phyloP scores from a whole-genome alignment of 2,329 filamentous ascomycete genomes.

The Hypoxylon sp. region DNA sequence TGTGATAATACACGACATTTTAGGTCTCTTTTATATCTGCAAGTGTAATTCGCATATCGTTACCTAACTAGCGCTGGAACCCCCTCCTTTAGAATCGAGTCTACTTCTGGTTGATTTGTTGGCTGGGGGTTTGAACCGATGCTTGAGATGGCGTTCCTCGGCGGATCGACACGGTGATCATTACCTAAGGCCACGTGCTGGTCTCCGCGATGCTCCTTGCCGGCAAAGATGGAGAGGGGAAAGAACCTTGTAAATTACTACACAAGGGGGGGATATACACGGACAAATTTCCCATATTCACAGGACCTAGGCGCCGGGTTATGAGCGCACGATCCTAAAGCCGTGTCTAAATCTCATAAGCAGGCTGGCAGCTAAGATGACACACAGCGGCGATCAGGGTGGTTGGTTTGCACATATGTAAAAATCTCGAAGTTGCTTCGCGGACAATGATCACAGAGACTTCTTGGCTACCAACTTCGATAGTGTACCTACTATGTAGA shows the following conservation, averaged over 20 bases:
- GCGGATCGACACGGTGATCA: conserved; percentile 40
- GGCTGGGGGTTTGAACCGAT: conserved; percentile 5
- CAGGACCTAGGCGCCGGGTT: conserved; percentile 2
- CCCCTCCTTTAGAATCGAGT: conserved; percentile 20
- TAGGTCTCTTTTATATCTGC: conserved; percentile 3
- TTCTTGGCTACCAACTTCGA: conserved; percentile 12
- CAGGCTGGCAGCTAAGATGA: conserved; percentile 7
- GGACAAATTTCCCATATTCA: conserved; percentile 8
- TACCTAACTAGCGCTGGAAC: conserved; percentile 1
- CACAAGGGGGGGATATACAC: conserved; percentile 8
- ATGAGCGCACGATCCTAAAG: conserved; percentile 7
- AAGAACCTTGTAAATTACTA: conserved; percentile 27
- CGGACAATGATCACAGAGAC: conserved; percentile 1
- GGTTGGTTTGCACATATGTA: conserved; percentile 2
- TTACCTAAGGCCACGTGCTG: conserved; percentile 39
- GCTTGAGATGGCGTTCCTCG: conserved; percentile 17
- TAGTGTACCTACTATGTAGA: neutral
- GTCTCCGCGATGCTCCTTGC: conserved; percentile 34
- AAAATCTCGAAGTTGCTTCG: neutral
- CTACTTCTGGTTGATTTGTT: conserved; percentile 4
- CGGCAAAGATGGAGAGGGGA: conserved; percentile 35
- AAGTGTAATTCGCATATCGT: conserved; percentile 17
- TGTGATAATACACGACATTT: conserved; percentile 27
- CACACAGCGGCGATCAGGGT: neutral
- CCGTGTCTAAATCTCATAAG: neutral